A percentile compares a stretch with the other conserved stretches of the same genome.
Conservation (phyloP, 1,139 yeast genomes). For the Hyphopichia wangnamkhiaoensis region DNA sequence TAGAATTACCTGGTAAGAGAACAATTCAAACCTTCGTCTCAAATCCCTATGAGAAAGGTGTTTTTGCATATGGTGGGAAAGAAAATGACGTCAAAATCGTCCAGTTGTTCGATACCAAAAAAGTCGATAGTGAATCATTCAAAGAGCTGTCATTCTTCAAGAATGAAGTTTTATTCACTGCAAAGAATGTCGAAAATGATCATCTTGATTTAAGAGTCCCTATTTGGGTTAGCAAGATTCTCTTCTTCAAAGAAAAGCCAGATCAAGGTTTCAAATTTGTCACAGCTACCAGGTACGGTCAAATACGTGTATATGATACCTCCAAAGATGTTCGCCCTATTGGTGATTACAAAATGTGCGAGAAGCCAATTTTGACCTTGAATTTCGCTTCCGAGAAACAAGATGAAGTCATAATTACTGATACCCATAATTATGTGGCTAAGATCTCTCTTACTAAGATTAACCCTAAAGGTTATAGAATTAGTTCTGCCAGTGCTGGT, state of each 20-base stretch:
- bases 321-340: constrained; percentile 61
- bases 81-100: constrained; percentile 64
- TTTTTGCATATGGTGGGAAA: constrained; percentile 74
- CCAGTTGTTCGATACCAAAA: constrained; percentile 31
- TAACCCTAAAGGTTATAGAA: constrained; percentile 39
- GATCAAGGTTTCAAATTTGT: constrained; percentile 46
- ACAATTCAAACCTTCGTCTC: constrained; percentile 49
- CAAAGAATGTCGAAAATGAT: constrained; percentile 68
- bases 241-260: constrained; percentile 40
- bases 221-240: constrained; percentile 57
- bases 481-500: constrained; percentile 48
- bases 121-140: constrained; percentile 14
- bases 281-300: constrained; percentile 71
- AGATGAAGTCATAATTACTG: constrained; percentile 52
- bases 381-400: constrained; percentile 32
- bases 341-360: constrained; percentile 47
- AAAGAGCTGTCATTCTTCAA: constrained; percentile 15
- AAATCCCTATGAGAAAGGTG: constrained; percentile 44
- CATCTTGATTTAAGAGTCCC: constrained; percentile 70
- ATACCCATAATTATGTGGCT: constrained; percentile 56
- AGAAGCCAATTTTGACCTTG: constrained; percentile 47
- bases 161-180: constrained; percentile 45
- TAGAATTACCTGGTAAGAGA: constrained; percentile 35
- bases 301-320: constrained; percentile 63
- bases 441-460: constrained; percentile 46